phyloP scores from a whole-genome alignment of 2,329 filamentous ascomycete genomes.

The Colletotrichum sp. region DNA sequence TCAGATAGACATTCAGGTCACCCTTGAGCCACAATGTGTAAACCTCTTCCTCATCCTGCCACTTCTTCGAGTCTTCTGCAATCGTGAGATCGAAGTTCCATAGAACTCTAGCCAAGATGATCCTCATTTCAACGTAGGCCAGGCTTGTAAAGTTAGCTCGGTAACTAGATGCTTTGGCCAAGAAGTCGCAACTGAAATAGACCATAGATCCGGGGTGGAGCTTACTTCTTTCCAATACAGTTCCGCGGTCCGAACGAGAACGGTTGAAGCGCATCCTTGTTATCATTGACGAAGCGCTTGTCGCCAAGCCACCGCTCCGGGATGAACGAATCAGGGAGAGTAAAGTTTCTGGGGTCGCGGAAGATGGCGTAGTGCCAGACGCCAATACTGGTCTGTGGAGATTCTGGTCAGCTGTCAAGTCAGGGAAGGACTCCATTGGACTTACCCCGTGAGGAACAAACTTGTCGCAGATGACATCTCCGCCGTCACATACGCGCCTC shows the following conservation, averaged over 20 bases:
- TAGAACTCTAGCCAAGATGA: not conserved
- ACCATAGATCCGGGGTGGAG: not conserved
- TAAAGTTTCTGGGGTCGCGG: not conserved
- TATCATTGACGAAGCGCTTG: slow-evolving; percentile 23
- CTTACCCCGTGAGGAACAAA: slow-evolving; percentile 38
- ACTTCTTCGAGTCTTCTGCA: slow-evolving; percentile 34
- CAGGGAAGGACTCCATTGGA: not conserved
- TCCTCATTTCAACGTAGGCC: not conserved
- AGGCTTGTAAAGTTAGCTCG: not conserved
- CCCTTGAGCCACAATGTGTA: slow-evolving; percentile 31
- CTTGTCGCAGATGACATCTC: slow-evolving; percentile 33
- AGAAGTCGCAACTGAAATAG: not conserved
- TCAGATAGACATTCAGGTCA: slow-evolving; percentile 30
- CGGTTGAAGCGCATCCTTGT: slow-evolving; percentile 27
- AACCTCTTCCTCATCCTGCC: slow-evolving; percentile 36
- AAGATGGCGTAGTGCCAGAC: not conserved
- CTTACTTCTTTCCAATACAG: slow-evolving; percentile 37
- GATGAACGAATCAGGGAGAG: not conserved
- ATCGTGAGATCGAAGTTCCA: slow-evolving; percentile 54
- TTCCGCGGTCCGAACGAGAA: slow-evolving; percentile 32
- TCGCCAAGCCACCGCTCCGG: slow-evolving; percentile 38
- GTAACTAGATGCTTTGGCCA: not conserved
- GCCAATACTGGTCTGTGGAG: not conserved
- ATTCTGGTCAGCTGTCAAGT: not conserved
- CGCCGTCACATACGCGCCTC: slow-evolving; percentile 30